Evolutionary conservation across 192 early-diverging fungal species (phyloP), one percentile per base, ranked within the genome.

Genomic region (Borealophlyctis nickersoniae): DNA sequence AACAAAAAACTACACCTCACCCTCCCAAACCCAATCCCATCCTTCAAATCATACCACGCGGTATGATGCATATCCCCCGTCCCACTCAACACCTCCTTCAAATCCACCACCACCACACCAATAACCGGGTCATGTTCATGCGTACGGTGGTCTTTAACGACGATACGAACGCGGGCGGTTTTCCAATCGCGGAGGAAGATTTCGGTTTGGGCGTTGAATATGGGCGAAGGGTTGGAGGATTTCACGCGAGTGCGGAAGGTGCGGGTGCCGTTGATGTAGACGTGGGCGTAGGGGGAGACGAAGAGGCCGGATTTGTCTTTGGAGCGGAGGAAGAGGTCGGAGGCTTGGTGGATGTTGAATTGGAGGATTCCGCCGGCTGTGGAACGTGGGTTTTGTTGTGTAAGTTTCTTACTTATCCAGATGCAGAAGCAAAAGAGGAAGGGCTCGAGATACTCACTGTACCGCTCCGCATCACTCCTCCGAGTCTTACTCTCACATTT

Each of bases 51-150:
- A 52, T 70, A 49, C 62, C 68, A 70, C n/a, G 34, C n/a, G 26
- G 53, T 36, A n/a, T 26, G 23, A 22, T 48, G 26, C 68, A 70
- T 70, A 31, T 62, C 67, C 13, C 56, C 62, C 1, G n/a, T 23
- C 4, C 36, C 49, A 26, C 56, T 58, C 23, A 70, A 63, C 35
- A 70, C n/a, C 19, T 70, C 61, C 19, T n/a, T 13, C 5, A 70
- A 31, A n/a, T 39, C 11, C 14, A 65, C 7, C 52, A 70, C 56
- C 22, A 64, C 62, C 23, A 62, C 62, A 23, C 68, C 68, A 31
- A 70, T 64, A 32, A 64, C 62, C 2, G 68, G 68, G 31, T 70
- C 68, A 31, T 64, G 68, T 35, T 70, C 68, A 36, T 63, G 68
- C 48, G 32, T 34, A n/a, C 68, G 68, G 5, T 29, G 27, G 36